phyloP scores from a whole-genome alignment of 139 green algal genomes.

The Astrephomene gubernaculifera region DNA sequence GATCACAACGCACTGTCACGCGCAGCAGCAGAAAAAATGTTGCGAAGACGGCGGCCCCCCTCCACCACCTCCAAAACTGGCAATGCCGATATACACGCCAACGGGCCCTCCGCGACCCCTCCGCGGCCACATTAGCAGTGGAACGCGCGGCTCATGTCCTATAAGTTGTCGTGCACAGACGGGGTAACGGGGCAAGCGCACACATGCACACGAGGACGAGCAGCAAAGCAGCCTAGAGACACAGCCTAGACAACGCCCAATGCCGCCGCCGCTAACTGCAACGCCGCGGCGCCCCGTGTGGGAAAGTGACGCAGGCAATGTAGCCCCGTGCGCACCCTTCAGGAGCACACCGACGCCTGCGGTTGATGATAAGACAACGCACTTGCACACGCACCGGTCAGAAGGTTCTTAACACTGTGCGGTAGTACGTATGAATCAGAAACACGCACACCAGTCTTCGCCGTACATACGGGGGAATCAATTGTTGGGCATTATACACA shows the following conservation, averaged over 20 bases:
- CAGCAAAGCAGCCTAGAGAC: background rate
- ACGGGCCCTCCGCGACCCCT: background rate
- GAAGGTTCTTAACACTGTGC: slow-evolving; percentile 18
- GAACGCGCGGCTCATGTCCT: slow-evolving; percentile 7
- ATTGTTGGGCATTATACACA: slow-evolving; percentile 39
- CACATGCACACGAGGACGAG: background rate
- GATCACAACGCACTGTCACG: background rate
- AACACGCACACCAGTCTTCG: slow-evolving; percentile 35
- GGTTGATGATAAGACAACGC: background rate
- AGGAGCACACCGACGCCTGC: slow-evolving; percentile 7
- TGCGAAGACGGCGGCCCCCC: slow-evolving; percentile 15
- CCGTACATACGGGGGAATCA: slow-evolving; percentile 38
- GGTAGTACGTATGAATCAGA: slow-evolving; percentile 26
- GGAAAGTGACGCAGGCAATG: background rate
- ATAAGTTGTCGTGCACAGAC: slow-evolving; percentile 11
- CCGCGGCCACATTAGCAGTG: slow-evolving; percentile 16
- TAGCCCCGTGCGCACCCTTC: background rate
- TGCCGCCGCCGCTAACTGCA: background rate
- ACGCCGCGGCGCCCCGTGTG: background rate
- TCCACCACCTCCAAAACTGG: slow-evolving; percentile 32
- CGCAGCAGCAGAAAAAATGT: slow-evolving; percentile 4
- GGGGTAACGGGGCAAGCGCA: background rate
- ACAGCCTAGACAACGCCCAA: background rate
- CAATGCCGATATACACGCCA: slow-evolving; percentile 19
- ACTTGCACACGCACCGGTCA: slow-evolving; percentile 23